Base-by-base conservation (phyloP, 495 filamentous ascomycete genomes). In the Aspergillus kassunensis region DNA sequence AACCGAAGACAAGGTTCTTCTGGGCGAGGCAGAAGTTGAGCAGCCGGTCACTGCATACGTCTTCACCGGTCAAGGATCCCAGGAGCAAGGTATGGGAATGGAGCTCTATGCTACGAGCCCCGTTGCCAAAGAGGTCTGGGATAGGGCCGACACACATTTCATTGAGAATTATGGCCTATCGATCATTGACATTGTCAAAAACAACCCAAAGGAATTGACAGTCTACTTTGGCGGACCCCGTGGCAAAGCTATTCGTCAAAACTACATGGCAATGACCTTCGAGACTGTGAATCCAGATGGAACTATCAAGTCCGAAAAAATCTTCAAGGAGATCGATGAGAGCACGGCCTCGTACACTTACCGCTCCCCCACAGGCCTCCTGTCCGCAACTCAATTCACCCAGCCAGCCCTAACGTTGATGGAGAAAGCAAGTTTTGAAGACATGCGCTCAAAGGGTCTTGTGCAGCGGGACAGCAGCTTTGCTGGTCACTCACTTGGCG, bases 211-310 rank as follows among this genome's bases (percentile, higher is more conserved):
- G 77, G 95, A 99, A 73, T 82, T 99, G 53, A 99, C 95, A 3
- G 90, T 99, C 54, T 87, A 99, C 75, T 99, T 99, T 62, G 93
- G 95, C 70, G 93, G 93, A 53, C 90, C 92, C 53, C 87, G 90
- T 24, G 93, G 93, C 58, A 97, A 97, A 72, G 90, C 91, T 29
- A 99, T 99, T 55, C 88, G 95, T 49, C 83, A 95, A 63, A 97
- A 97, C 69, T 99, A 99, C 78, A 97, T 97, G 90, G 84, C 91
- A 24, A 99, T 99, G 93, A 97, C 95, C 52, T 97, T 97, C 72
- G 95, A 99, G 74, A 90, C 91, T 5, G 90, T 99, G 30, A 86
- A 86, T 39, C 75, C 88, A 6, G 93, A 99, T 63, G 93, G 93
- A 8, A 80, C 82, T 5, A 87, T 92, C 72, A 97, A 96, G 71